phyloP scores from a whole-genome alignment of 163 green algal species.

The Coccomyxa subellipsoidea region DNA sequence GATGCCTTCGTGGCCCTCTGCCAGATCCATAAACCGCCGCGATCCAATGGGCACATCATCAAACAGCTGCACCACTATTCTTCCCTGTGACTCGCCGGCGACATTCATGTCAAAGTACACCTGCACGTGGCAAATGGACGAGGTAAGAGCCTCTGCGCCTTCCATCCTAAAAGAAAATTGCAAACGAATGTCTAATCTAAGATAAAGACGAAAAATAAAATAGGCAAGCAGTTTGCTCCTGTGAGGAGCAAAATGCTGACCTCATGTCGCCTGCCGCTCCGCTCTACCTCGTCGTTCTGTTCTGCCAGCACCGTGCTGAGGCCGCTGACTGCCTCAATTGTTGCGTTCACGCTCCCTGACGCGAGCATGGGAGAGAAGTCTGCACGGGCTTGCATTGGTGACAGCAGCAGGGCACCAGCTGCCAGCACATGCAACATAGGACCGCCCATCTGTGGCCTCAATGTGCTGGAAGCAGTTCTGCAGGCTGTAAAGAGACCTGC shows the following conservation, averaged over 20 bases:
- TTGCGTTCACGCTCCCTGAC: neutral
- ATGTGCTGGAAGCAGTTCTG: neutral
- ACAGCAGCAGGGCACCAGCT: neutral
- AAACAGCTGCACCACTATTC: slow-evolving; percentile 1
- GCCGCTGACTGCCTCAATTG: neutral
- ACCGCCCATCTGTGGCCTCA: neutral
- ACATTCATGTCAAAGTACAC: slow-evolving; percentile 6
- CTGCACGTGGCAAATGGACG: neutral
- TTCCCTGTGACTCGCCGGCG: neutral
- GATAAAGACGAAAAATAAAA: too few species aligned
- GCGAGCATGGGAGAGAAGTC: neutral
- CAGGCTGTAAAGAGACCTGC: neutral
- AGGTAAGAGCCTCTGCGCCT: too few species aligned
- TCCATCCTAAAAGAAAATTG: too few species aligned
- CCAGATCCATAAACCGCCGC: neutral
- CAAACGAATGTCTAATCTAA: too few species aligned
- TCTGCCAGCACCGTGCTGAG: neutral
- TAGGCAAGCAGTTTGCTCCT: too few species aligned
- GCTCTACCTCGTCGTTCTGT: neutral
- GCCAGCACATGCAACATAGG: neutral
- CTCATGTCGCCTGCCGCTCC: neutral
- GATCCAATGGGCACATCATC: slow-evolving; percentile 2
- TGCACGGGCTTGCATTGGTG: neutral
- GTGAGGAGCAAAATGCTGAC: neutral
- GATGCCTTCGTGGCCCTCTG: slow-evolving; percentile 9